These are phyloP conservation scores for Tulasnella sp. DNA, from an alignment of 768 basidiomycete species.

Conservation along the genomic window DNA sequence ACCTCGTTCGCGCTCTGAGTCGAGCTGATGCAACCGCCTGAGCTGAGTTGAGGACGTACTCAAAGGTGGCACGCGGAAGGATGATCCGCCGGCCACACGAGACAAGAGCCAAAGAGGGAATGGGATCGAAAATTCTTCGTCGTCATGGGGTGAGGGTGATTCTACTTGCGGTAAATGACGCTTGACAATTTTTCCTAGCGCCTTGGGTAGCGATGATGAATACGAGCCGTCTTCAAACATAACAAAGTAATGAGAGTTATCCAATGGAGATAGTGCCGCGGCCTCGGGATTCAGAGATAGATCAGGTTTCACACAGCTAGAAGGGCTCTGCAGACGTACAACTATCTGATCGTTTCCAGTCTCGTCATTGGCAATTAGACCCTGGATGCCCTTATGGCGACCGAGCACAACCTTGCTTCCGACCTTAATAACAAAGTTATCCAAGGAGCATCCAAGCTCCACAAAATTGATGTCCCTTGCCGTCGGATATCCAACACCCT, in stretches of 20 bases:
- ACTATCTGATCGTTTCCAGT: background rate
- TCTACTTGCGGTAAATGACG: background rate
- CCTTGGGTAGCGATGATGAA: background rate
- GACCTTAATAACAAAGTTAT: background rate
- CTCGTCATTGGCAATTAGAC: background rate
- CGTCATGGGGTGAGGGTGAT: background rate
- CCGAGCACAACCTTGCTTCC: background rate
- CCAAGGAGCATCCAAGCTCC: background rate
- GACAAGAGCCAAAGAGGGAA: background rate
- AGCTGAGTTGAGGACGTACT: background rate
- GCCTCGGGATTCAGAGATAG: background rate
- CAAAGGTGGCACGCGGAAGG: background rate
- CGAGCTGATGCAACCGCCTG: background rate
- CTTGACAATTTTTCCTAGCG: background rate
- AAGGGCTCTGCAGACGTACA: background rate
- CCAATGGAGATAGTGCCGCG: background rate
- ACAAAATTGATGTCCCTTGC: background rate
- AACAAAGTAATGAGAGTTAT: background rate
- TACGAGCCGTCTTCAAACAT: background rate
- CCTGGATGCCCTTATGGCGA: background rate
- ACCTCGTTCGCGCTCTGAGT: background rate
- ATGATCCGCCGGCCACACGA: background rate
- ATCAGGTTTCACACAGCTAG: background rate
- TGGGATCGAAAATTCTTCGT: background rate
- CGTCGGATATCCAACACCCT: background rate